These are phyloP conservation scores for Heimioporus sp. DNA, from an alignment of 768 basidiomycete species.

Conservation along the genomic window DNA sequence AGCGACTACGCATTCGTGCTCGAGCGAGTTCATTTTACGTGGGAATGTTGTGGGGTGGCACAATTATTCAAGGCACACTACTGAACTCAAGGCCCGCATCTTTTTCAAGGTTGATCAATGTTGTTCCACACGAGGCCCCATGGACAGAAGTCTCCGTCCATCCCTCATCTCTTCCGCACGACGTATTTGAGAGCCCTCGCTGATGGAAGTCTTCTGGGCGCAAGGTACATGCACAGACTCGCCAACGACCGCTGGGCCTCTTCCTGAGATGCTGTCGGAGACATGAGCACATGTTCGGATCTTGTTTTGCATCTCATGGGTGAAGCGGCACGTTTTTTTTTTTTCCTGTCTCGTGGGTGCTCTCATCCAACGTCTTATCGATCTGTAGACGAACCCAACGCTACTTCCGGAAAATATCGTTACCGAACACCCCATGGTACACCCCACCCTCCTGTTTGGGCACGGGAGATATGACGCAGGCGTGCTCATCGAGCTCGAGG, in stretches of 20 bases:
- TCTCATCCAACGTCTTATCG: neutral
- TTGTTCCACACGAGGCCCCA: no score
- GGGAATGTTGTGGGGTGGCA: no score
- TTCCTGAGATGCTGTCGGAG: neutral
- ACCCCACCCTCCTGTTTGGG: conserved; percentile 21
- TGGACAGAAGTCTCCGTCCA: no score
- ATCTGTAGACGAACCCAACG: conserved; percentile 13
- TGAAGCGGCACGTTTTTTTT: conserved; percentile 11
- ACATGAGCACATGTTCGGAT: neutral
- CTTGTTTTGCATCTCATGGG: conserved; percentile 17
- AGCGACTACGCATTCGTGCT: no score
- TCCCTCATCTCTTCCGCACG: no score
- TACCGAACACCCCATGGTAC: conserved; percentile 12
- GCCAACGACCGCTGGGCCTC: no score
- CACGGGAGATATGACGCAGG: conserved; percentile 18
- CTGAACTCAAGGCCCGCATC: no score
- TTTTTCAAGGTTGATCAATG: no score
- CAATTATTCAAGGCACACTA: no score
- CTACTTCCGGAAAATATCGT: conserved; percentile 14
- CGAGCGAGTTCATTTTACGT: no score
- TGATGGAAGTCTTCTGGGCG: conserved; percentile 6
- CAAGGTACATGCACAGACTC: no score
- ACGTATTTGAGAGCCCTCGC: neutral
- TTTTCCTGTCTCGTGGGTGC: neutral
- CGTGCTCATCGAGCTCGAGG: conserved; percentile 16